phyloP scores from a whole-genome alignment of 352 stramenopile genomes.

The Stramenopiles sp. region DNA sequence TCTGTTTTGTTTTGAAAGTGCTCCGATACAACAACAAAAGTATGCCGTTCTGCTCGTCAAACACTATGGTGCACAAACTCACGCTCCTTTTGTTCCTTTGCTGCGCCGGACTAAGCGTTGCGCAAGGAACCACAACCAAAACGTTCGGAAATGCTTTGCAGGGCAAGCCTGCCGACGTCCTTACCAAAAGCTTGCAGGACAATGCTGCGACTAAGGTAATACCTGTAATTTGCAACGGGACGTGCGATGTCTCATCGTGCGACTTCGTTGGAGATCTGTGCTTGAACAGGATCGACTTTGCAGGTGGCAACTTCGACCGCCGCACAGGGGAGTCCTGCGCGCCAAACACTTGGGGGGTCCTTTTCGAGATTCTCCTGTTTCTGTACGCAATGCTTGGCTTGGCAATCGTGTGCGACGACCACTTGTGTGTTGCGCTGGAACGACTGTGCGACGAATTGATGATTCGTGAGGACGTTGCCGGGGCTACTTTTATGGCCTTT shows the following conservation, averaged over 20 bases:
- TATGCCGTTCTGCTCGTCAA: too few species aligned
- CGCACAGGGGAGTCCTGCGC: neutral
- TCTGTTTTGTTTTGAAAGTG: too few species aligned
- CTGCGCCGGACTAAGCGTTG: too few species aligned
- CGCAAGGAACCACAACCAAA: too few species aligned
- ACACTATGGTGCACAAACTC: too few species aligned
- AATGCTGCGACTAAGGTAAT: too few species aligned
- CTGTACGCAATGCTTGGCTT: constrained; percentile 55
- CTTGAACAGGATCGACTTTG: neutral
- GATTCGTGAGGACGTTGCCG: constrained; percentile 47
- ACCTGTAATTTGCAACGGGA: too few species aligned
- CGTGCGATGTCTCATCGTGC: neutral
- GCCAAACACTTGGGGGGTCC: constrained; percentile 27
- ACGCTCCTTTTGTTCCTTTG: too few species aligned
- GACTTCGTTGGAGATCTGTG: neutral
- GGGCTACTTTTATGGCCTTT: constrained; percentile 55
- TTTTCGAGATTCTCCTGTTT: constrained; percentile 38
- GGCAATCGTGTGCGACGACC: constrained; percentile 62
- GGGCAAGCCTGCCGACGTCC: too few species aligned
- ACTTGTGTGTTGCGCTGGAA: constrained; percentile 54
- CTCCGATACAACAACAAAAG: too few species aligned
- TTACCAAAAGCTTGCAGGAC: too few species aligned
- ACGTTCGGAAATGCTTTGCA: too few species aligned
- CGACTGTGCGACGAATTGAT: constrained; percentile 39
- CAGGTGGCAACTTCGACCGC: neutral